Conservation (phyloP, 2,329 filamentous ascomycete species). For the Penicillium capsulatum region DNA sequence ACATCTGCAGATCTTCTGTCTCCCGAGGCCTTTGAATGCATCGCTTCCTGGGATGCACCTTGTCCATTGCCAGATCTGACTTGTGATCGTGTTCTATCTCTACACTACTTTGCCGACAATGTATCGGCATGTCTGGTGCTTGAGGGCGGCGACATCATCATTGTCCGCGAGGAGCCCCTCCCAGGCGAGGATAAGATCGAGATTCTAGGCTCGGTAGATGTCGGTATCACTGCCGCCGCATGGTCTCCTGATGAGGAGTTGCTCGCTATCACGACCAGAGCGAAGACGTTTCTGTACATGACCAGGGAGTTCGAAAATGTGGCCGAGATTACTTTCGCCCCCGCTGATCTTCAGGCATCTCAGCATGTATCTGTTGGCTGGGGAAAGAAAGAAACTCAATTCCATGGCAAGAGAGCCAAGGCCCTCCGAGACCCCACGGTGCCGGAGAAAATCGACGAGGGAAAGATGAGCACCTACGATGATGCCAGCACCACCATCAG, state of each 20-base stretch:
- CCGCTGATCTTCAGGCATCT: constrained; percentile 77
- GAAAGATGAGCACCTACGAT: constrained; percentile 69
- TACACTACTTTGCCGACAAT: constrained; percentile 83
- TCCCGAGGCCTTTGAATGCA: constrained; percentile 43
- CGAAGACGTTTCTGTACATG: constrained; percentile 82
- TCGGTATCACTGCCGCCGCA: constrained; percentile 78
- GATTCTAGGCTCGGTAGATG: constrained; percentile 91
- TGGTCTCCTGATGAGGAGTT: constrained; percentile 97
- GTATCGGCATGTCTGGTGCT: constrained; percentile 75
- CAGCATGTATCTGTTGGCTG: constrained; percentile 95
- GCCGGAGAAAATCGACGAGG: constrained; percentile 85
- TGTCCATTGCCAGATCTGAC: constrained; percentile 71
- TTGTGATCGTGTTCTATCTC: constrained; percentile 69
- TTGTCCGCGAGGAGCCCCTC: constrained; percentile 68
- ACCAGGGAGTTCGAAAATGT: constrained; percentile 84
- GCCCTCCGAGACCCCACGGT: constrained; percentile 90
- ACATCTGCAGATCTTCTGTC: constrained; percentile 40
- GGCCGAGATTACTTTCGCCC: constrained; percentile 65
- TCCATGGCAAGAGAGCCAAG: constrained; percentile 83
- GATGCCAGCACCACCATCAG: constrained; percentile 68
- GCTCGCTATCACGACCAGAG: constrained; percentile 74
- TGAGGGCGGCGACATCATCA: constrained; percentile 83
- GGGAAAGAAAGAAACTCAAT: constrained; percentile 98
- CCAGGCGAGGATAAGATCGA: constrained; percentile 76
- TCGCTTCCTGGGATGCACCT: constrained; percentile 86